These are phyloP conservation scores for Trichomonascaceae sp. DNA, from an alignment of 1,139 yeast genomes.

Conservation along the genomic window DNA sequence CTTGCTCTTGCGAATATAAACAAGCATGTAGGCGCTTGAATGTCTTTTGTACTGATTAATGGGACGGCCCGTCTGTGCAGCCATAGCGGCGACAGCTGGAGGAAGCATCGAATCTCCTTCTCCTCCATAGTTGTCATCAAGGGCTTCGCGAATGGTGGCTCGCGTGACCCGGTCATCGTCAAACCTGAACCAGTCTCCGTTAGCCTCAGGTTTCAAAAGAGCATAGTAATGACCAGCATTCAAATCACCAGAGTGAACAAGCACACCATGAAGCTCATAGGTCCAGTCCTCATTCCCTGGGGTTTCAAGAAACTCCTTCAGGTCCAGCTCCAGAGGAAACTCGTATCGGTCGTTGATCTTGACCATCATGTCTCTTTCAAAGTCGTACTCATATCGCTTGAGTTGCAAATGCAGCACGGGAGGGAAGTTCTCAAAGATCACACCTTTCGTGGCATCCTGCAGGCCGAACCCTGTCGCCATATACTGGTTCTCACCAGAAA, in stretches of 20 bases:
- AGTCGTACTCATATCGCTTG: slow-evolving; percentile 90
- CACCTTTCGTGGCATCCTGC: slow-evolving; percentile 96
- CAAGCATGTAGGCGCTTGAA: slow-evolving; percentile 95
- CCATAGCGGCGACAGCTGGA: slow-evolving; percentile 4
- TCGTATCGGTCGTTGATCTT: slow-evolving; percentile 90
- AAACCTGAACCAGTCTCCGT: slow-evolving; percentile 74
- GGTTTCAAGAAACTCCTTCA: slow-evolving; percentile 64
- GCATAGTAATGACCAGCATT: slow-evolving; percentile 96
- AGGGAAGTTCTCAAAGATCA: slow-evolving; percentile 80
- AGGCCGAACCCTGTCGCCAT: slow-evolving; percentile 87
- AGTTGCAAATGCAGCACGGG: slow-evolving; percentile 86
- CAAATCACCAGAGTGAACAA: slow-evolving; percentile 92
- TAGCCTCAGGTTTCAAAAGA: slow-evolving; percentile 66
- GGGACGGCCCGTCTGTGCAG: slow-evolving; percentile 8
- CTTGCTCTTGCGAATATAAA: slow-evolving; percentile 61
- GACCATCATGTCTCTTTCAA: slow-evolving; percentile 75
- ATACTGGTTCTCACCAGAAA: slow-evolving; percentile 91
- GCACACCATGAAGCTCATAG: slow-evolving; percentile 80
- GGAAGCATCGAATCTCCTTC: slow-evolving; percentile 23
- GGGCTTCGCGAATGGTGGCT: slow-evolving; percentile 72
- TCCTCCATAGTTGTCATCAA: slow-evolving; percentile 88
- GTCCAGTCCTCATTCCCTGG: slow-evolving; percentile 42
- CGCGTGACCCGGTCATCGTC: slow-evolving; percentile 92
- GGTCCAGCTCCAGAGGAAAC: slow-evolving; percentile 73
- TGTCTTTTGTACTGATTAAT: slow-evolving; percentile 41